phyloP scores from a whole-genome alignment of 495 filamentous ascomycete species.

The Aspergillus cavernicola region DNA sequence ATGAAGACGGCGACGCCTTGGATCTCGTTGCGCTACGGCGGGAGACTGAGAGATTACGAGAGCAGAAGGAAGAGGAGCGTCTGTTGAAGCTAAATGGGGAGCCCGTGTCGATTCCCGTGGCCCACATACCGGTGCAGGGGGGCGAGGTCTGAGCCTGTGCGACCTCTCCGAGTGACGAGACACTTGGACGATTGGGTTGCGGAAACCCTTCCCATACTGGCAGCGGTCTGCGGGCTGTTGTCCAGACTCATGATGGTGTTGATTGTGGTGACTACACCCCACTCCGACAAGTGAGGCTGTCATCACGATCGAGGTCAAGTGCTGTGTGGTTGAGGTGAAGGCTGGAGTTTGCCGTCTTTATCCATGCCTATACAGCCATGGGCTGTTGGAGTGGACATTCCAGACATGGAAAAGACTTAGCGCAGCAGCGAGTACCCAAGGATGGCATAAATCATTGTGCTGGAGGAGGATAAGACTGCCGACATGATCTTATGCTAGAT shows the following conservation, averaged over 20 bases:
- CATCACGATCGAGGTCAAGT: conserved; percentile 13
- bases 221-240: conserved; percentile 22
- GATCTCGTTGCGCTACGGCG: conserved; percentile 72
- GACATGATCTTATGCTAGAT: conserved; percentile 33
- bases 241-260: conserved; percentile 23
- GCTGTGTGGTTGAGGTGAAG: conserved; percentile 21
- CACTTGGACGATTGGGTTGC: conserved; percentile 30
- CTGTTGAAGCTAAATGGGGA: conserved; percentile 33
- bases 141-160: conserved; percentile 29
- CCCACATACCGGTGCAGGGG: conserved; percentile 24
- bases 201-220: conserved; percentile 24
- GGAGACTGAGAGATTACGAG: conserved; percentile 63
- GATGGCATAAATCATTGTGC: conserved; percentile 21
- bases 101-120: conserved; percentile 21
- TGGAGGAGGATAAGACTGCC: conserved; percentile 19
- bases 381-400: conserved; percentile 13
- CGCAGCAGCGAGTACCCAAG: conserved; percentile 16
- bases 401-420: conserved; percentile 12
- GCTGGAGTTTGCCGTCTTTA: conserved; percentile 21
- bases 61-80: conserved; percentile 44
- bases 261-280: conserved; percentile 20
- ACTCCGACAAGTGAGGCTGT: conserved; percentile 4
- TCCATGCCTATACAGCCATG: conserved; percentile 12
- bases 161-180: conserved; percentile 21
- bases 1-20: conserved; percentile 56